phyloP scores from a whole-genome alignment of 2,329 filamentous ascomycete species.

The Dactylella cylindrospora region DNA sequence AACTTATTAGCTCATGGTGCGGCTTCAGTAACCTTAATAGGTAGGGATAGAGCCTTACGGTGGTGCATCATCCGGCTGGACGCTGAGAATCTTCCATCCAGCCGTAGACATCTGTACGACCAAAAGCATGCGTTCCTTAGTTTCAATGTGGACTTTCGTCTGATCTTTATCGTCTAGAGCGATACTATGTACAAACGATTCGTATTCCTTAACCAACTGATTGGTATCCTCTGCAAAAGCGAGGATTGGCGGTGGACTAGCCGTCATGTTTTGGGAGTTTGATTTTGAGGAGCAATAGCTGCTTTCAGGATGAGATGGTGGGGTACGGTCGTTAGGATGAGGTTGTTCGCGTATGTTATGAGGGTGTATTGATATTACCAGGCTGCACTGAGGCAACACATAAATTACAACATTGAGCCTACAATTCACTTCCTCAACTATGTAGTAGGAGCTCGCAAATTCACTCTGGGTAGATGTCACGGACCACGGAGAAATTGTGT shows the following conservation, averaged over 20 bases:
- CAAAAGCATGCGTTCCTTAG: constrained; percentile 24
- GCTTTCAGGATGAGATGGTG: background rate
- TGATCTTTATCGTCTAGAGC: constrained; percentile 19
- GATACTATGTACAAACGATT: constrained; percentile 25
- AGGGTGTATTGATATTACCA: background rate
- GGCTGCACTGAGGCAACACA: constrained; percentile 4
- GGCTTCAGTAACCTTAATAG: background rate
- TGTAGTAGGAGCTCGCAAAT: too few relatives aligned
- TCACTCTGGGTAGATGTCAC: too few relatives aligned
- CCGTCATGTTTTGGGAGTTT: constrained; percentile 7
- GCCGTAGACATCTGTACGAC: constrained; percentile 21
- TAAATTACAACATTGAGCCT: constrained; percentile 16
- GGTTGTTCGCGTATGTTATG: constrained; percentile 18
- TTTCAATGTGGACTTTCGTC: constrained; percentile 18
- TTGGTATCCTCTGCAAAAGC: constrained; percentile 36
- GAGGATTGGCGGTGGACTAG: constrained; percentile 23
- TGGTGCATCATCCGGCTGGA: constrained; percentile 30
- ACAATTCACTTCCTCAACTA: too few relatives aligned
- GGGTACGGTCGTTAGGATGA: background rate
- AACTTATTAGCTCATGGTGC: constrained; percentile 4
- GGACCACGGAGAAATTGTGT: too few relatives aligned
- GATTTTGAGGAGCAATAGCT: constrained; percentile 2
- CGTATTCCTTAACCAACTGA: constrained; percentile 33
- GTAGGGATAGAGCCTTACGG: constrained; percentile 10
- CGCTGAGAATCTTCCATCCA: constrained; percentile 26